Conservation (phyloP, 2,329 filamentous ascomycete genomes). For the Aspergillus clavatus region DNA sequence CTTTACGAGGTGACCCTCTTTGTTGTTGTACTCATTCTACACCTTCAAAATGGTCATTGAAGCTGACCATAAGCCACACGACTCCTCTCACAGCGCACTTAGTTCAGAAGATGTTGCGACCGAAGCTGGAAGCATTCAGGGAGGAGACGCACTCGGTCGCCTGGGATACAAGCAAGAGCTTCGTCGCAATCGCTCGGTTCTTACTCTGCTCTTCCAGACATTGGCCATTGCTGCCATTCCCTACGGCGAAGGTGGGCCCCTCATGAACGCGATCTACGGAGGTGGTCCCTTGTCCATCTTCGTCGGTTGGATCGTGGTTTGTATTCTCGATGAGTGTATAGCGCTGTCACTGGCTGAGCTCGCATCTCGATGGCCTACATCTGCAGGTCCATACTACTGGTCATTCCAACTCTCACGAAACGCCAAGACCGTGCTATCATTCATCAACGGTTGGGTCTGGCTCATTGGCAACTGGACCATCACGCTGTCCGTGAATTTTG, state of each 20-base stretch:
- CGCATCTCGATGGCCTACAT: constrained; percentile 50
- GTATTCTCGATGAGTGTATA: constrained; percentile 50
- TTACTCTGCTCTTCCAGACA: constrained; percentile 58
- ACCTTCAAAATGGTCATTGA: background rate
- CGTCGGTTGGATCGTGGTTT: constrained; percentile 53
- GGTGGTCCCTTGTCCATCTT: constrained; percentile 53
- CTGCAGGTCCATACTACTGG: constrained; percentile 52
- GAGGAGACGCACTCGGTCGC: constrained; percentile 32
- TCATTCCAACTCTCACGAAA: constrained; percentile 45
- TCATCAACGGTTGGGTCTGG: constrained; percentile 52
- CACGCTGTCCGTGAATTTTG: constrained; percentile 52
- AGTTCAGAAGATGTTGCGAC: background rate
- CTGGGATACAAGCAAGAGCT: constrained; percentile 58
- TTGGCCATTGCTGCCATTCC: constrained; percentile 58
- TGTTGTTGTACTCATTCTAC: background rate
- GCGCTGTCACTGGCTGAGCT: constrained; percentile 50
- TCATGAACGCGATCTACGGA: constrained; percentile 42
- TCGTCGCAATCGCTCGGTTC: constrained; percentile 54
- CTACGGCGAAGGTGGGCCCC: constrained; percentile 44
- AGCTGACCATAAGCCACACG: background rate
- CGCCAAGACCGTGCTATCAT: constrained; percentile 46
- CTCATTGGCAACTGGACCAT: constrained; percentile 51
- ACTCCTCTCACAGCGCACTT: background rate
- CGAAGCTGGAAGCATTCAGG: constrained; percentile 19
- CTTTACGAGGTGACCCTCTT: no score